phyloP scores from a whole-genome alignment of 768 basidiomycete genomes.

The Mycena epipterygia region DNA sequence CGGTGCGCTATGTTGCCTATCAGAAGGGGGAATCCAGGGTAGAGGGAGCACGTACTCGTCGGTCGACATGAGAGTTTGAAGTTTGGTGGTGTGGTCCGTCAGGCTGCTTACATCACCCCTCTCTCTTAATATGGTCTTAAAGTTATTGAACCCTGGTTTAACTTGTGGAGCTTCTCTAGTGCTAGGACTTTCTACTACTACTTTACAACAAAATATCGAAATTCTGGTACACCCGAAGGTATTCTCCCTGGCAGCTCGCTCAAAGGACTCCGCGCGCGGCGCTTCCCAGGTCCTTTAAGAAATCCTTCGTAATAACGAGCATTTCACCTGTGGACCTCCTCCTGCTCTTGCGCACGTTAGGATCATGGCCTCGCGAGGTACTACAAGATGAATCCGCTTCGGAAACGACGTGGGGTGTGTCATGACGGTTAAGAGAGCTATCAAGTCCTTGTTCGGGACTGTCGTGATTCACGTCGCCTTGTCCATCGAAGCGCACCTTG shows the following conservation, averaged over 20 bases:
- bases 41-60: conserved; percentile 60
- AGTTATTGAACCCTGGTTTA: too few relatives aligned
- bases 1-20: conserved; percentile 41
- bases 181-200: too few relatives aligned
- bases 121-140: too few relatives aligned
- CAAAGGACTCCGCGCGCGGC: conserved; percentile 18
- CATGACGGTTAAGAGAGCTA: not conserved
- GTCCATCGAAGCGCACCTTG: conserved; percentile 35
- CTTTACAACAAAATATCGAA: too few relatives aligned
- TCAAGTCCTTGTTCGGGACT: not conserved
- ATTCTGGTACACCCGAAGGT: too few relatives aligned
- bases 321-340: conserved; percentile 24
- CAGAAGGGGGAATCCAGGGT: not conserved
- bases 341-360: not conserved
- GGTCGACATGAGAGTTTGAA: conserved; percentile 57
- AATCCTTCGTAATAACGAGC: conserved; percentile 20
- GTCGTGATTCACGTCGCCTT: conserved; percentile 23
- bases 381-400: not conserved
- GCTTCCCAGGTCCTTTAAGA: conserved; percentile 20
- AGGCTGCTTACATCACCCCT: too few relatives aligned
- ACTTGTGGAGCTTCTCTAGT: too few relatives aligned
- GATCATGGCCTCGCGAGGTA: not conserved
- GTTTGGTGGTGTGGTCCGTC: not conserved
- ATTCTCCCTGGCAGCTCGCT: too few relatives aligned
- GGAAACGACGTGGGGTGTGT: not conserved